A percentile compares a stretch with the other conserved stretches of the same genome.
phyloP scores from a whole-genome alignment of 2,329 filamentous ascomycete genomes.

The Saccharata proteae region DNA sequence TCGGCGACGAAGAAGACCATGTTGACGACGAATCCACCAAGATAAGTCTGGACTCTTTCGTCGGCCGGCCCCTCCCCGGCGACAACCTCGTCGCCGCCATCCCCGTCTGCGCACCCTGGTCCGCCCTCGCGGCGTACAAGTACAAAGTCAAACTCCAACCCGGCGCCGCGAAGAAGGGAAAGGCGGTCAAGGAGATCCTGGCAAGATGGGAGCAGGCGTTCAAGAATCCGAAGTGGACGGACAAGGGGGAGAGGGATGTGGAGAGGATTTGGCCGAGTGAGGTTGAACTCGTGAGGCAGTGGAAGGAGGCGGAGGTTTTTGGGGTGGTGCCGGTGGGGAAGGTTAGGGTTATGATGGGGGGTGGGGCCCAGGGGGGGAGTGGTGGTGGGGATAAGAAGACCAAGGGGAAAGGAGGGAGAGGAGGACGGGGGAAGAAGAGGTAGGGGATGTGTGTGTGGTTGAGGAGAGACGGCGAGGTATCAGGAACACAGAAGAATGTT shows the following conservation, averaged over 20 bases:
- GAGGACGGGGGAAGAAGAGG: slow-evolving; percentile 18
- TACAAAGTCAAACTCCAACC: slow-evolving; percentile 95
- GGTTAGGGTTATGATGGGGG: slow-evolving; percentile 63
- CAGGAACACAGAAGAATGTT: too few relatives aligned
- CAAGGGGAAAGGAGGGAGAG: slow-evolving; percentile 19
- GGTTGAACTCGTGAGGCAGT: slow-evolving; percentile 67
- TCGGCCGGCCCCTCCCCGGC: slow-evolving; percentile 65
- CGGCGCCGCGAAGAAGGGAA: slow-evolving; percentile 81
- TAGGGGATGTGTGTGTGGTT: slow-evolving; percentile 13
- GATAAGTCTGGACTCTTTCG: slow-evolving; percentile 54
- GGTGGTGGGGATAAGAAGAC: slow-evolving; percentile 13
- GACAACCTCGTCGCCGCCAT: slow-evolving; percentile 66
- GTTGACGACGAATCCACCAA: slow-evolving; percentile 50
- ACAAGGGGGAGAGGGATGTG: slow-evolving; percentile 36
- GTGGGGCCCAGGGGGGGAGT: slow-evolving; percentile 17
- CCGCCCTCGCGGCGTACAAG: slow-evolving; percentile 58
- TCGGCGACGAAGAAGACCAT: slow-evolving; percentile 14
- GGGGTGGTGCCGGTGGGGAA: slow-evolving; percentile 72
- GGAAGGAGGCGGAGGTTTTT: slow-evolving; percentile 72
- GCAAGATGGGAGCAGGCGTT: slow-evolving; percentile 63
- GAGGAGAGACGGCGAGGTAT: too few relatives aligned
- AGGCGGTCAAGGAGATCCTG: slow-evolving; percentile 84
- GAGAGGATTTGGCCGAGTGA: slow-evolving; percentile 79
- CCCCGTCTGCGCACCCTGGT: slow-evolving; percentile 52
- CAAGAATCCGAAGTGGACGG: slow-evolving; percentile 32